Percentiles rank a stretch among this genome's conserved stretches.
Evolutionary conservation across 2,329 filamentous ascomycete species (phyloP).

Genomic region (Aspergillus sp.): DNA sequence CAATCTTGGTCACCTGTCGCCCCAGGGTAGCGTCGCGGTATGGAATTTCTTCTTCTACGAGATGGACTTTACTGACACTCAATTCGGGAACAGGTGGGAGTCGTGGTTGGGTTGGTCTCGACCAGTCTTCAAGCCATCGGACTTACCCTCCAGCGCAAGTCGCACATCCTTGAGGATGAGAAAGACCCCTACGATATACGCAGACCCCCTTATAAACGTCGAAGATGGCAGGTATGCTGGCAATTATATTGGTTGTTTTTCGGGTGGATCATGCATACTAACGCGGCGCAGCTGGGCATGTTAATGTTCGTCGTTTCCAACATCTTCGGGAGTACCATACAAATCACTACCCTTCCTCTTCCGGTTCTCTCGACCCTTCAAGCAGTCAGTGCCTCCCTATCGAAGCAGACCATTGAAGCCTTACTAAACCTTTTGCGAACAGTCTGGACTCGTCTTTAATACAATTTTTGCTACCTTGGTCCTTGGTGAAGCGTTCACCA

Average conservation of each 20-base stretch:
- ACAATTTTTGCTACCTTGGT: constrained; percentile 94
- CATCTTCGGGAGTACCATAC: constrained; percentile 88
- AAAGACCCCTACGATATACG: constrained; percentile 73
- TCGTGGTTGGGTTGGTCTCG: constrained; percentile 86
- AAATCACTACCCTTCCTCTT: constrained; percentile 91
- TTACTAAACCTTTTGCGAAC: constrained; percentile 9
- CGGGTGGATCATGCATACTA: constrained; percentile 15
- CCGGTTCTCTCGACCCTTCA: constrained; percentile 93
- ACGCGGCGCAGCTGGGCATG: constrained; percentile 65
- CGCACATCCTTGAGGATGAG: constrained; percentile 95
- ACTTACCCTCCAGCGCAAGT: constrained; percentile 93
- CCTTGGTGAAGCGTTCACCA: constrained; percentile 87
- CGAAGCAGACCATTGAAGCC: constrained; percentile 1
- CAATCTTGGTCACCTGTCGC: constrained; percentile 69
- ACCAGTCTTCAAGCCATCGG: constrained; percentile 94
- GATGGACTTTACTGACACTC: constrained; percentile 10
- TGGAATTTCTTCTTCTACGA: constrained; percentile 22
- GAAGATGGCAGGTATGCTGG: constrained; percentile 72
- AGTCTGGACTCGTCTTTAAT: constrained; percentile 94
- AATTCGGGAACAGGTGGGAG: constrained; percentile 63
- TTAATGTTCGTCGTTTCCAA: constrained; percentile 95
- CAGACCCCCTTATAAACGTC: constrained; percentile 80
- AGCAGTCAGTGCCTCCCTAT: constrained; percentile 49
- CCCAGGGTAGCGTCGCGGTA: constrained; percentile 72
- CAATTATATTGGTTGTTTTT: not conserved